Percentiles rank a stretch among this genome's conserved stretches.
phyloP scores from a whole-genome alignment of 106 monocot species.

The Allium fistulosum region DNA sequence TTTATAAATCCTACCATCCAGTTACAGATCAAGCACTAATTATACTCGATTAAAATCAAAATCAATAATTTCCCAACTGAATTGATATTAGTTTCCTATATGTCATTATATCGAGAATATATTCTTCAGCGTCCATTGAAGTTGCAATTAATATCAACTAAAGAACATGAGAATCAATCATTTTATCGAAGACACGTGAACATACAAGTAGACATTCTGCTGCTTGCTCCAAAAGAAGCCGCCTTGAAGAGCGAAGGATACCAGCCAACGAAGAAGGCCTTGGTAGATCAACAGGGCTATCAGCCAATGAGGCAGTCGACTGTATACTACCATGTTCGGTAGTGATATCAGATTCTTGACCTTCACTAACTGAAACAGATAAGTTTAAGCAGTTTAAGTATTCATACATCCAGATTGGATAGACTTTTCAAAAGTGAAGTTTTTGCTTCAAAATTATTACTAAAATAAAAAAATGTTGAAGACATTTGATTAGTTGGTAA shows the following conservation, averaged over 20 bases:
- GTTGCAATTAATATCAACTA: not conserved
- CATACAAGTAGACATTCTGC: slow-evolving; percentile 41
- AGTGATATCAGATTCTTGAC: slow-evolving; percentile 14
- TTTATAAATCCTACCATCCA: not conserved
- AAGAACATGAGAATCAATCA: not conserved
- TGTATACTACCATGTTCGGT: slow-evolving; percentile 3
- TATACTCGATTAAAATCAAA: not conserved
- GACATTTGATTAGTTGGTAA: too few species aligned
- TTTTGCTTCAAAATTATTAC: too few species aligned
- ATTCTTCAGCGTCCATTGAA: not conserved
- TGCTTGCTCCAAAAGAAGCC: slow-evolving; percentile 42
- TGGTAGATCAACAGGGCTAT: slow-evolving; percentile 28
- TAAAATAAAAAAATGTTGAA: too few species aligned
- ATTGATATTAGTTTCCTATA: too few species aligned
- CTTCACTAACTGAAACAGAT: not conserved
- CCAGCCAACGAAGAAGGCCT: slow-evolving; percentile 48
- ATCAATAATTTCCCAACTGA: too few species aligned
- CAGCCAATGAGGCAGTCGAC: too few species aligned
- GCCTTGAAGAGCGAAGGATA: slow-evolving; percentile 39
- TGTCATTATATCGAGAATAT: too few species aligned
- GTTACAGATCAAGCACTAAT: not conserved
- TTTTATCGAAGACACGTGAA: not conserved
- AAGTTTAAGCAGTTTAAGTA: not conserved
- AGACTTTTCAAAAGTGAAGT: too few species aligned
- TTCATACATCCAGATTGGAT: too few species aligned